Base-by-base conservation (phyloP, 441 rosid genomes). In the Erodium moschatum region DNA sequence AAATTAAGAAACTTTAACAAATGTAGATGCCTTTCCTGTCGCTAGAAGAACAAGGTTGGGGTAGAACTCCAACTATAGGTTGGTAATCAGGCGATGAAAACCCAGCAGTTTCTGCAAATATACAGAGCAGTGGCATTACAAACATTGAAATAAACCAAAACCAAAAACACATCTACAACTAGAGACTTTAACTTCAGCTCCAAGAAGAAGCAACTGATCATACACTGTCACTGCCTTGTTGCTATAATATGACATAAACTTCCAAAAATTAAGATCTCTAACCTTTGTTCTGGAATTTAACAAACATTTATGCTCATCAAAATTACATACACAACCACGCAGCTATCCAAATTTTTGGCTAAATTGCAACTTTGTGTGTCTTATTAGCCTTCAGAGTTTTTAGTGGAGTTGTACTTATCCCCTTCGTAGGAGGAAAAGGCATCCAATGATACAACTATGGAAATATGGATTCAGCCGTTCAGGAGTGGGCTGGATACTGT, bases 31-130 rank as follows among this genome's bases (percentile, higher is more conserved):
- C 81, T 76, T 76, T 76, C 94, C 91, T 86, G 81, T 81, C 81
- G 74, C 84, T 83, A 0, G 76, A 76, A 69, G 84, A 80, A 70
- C 72, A 70, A 20, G 89, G 88, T 69, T 85, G 91, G 11, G 89
- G 86, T 71, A 88, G 86, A 79, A 88, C 72, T 75, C 89, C 89
- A 67, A 82, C 88, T 61, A 88, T 69, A 54, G 85, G 83, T 65
- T 81, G 85, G 27, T 72, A 79, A 70, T 79, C 77, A 70, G 76
- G 74, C 74, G 79, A 72, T 48, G 83, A 71, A 78, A 80, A 73
- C 40, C 82, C 89, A 56, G 81, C 75, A 61, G 70, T 77, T 74
- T 82, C 94, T 88, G 88, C n/a, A 38, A 68, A 76, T 61, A 71
- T 54, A 75, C 54, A 13, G 15, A 75, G 77, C 12, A 79, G 31